Conservation (phyloP, 2,329 filamentous ascomycete genomes). For the Onygenales sp. region DNA sequence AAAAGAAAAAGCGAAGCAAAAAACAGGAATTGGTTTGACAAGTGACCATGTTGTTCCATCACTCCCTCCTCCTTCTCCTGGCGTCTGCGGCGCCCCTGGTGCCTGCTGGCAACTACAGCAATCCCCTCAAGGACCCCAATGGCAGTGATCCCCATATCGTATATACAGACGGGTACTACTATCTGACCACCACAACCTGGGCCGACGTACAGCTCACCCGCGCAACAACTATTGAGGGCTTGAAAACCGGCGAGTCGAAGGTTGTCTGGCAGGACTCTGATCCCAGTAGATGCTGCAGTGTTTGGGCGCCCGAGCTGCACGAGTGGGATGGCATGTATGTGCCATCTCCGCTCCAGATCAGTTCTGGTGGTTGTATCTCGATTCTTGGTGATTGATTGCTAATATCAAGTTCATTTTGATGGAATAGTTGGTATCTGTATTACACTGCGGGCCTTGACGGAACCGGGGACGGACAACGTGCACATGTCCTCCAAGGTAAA, state of each 20-base stretch:
- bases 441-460: constrained; percentile 42
- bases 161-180: constrained; percentile 45
- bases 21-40: no score
- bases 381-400: no score
- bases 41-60: not conserved
- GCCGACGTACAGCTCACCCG: constrained; percentile 43
- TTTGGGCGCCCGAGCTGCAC: constrained; percentile 45
- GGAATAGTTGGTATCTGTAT: constrained; percentile 44
- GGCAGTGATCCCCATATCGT: constrained; percentile 46
- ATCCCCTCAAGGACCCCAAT: constrained; percentile 41
- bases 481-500: constrained; percentile 43
- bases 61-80: not conserved
- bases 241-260: constrained; percentile 45
- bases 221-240: constrained; percentile 43
- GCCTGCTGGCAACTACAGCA: constrained; percentile 21
- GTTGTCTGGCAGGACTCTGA: constrained; percentile 41
- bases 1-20: no score
- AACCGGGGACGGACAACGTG: constrained; percentile 41
- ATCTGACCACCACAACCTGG: constrained; percentile 48
- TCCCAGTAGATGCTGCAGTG: constrained; percentile 41
- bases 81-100: not conserved
- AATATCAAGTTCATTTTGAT: no score
- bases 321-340: not conserved
- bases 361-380: no score
- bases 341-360: not conserved